Percentiles rank a stretch among this genome's conserved stretches.
Evolutionary conservation across 768 basidiomycete species (phyloP).

Genomic region (Auricularia cornea): DNA sequence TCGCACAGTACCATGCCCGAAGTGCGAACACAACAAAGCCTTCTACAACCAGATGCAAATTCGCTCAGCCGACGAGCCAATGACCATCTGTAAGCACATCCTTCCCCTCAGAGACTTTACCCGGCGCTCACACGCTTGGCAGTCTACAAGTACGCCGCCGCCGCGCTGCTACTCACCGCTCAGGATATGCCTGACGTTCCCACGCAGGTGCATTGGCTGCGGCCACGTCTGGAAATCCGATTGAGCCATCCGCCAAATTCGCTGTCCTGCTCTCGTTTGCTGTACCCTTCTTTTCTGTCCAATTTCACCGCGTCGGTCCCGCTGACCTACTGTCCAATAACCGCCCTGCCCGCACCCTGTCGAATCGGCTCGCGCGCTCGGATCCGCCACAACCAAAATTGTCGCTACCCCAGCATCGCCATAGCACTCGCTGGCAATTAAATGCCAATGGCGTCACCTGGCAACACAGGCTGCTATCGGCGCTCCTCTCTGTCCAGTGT

Average conservation of each 20-base stretch:
- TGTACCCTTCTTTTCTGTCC: neutral
- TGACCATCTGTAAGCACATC: constrained; percentile 49
- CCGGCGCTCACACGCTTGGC: too few species aligned
- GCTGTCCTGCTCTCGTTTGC: neutral
- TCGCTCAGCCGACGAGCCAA: constrained; percentile 85
- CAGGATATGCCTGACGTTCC: neutral
- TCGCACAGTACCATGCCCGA: constrained; percentile 44
- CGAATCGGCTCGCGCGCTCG: too few species aligned
- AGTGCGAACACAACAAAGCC: constrained; percentile 79
- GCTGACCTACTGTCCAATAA: too few species aligned
- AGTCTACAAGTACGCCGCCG: neutral
- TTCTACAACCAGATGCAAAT: constrained; percentile 98
- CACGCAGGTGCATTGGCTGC: neutral
- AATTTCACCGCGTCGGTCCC: neutral
- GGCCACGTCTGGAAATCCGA: neutral
- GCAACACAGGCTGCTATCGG: too few species aligned
- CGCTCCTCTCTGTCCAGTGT: too few species aligned
- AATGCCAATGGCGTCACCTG: too few species aligned
- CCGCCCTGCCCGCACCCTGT: too few species aligned
- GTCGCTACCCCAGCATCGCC: too few species aligned
- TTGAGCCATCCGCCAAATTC: neutral
- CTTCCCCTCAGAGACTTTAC: constrained; percentile 9
- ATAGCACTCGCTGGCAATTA: too few species aligned
- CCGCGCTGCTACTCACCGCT: neutral
- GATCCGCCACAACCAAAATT: too few species aligned